These are phyloP conservation scores for Hyphopichia khmerensis DNA, from an alignment of 1,139 yeast genomes.

Conservation along the genomic window DNA sequence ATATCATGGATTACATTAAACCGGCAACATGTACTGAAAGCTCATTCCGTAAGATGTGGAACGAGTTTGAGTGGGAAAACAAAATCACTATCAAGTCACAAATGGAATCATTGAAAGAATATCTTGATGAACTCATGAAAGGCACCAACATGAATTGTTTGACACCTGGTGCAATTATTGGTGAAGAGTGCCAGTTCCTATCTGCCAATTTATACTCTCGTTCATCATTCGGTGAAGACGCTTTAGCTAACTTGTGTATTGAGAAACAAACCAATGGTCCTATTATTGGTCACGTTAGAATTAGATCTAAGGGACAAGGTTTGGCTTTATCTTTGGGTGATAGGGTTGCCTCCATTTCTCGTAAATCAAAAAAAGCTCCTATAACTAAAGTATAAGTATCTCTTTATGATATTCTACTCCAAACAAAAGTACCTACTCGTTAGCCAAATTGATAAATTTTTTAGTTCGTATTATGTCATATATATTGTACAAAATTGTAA, in stretches of 20 bases:
- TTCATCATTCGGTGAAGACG: conserved; percentile 96
- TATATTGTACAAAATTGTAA: not conserved
- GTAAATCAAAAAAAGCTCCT: conserved; percentile 41
- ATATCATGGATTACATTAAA: conserved; percentile 95
- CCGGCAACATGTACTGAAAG: conserved; percentile 90
- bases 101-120: conserved; percentile 68
- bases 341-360: conserved; percentile 77
- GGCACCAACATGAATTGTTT: conserved; percentile 94
- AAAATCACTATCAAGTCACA: conserved; percentile 86
- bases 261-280: conserved; percentile 77
- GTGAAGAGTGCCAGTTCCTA: conserved; percentile 87
- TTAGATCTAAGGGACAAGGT: conserved; percentile 97
- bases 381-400: conserved; percentile 19
- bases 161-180: conserved; percentile 85
- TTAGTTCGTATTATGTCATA: not conserved
- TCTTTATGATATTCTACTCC: not conserved
- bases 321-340: conserved; percentile 94
- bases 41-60: conserved; percentile 97
- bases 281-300: conserved; percentile 92
- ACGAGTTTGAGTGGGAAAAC: conserved; percentile 99
- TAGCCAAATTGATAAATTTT: not conserved
- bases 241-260: conserved; percentile 91
- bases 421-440: not conserved
- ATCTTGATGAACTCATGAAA: conserved; percentile 71
- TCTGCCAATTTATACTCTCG: conserved; percentile 93